A percentile compares a stretch with the other conserved stretches of the same genome.
Evolutionary conservation across 2,329 filamentous ascomycete species (phyloP).

Genomic region (Hypoxylon sp.): DNA sequence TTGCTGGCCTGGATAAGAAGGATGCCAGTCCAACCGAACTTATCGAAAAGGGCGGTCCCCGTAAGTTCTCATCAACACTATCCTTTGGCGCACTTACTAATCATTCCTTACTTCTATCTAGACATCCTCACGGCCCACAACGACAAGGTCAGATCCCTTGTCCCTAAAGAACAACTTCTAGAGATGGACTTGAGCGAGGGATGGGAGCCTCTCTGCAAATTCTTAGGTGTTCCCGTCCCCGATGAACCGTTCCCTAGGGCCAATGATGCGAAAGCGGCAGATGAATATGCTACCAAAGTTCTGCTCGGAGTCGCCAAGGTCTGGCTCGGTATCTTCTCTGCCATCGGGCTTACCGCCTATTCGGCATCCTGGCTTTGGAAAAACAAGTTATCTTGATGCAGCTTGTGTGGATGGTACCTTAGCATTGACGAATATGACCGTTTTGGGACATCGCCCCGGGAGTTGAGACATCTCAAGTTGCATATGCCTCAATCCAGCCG

Average conservation of each 20-base stretch:
- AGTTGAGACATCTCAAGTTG: not conserved
- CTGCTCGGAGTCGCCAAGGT: conserved; percentile 36
- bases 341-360: conserved; percentile 28
- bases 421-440: conserved; percentile 1
- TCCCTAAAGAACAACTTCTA: conserved; percentile 44
- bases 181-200: conserved; percentile 50
- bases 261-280: conserved; percentile 49
- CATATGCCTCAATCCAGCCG: not conserved
- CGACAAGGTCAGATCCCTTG: conserved; percentile 35
- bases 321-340: conserved; percentile 43
- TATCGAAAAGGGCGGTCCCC: conserved; percentile 38
- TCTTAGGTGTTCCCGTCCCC: conserved; percentile 45
- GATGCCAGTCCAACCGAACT: conserved; percentile 32
- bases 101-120: not conserved
- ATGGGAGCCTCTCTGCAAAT: conserved; percentile 49
- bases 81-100: conserved; percentile 7
- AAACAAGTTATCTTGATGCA: conserved; percentile 11
- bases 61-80: conserved; percentile 15
- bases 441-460: not conserved
- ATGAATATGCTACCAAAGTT: conserved; percentile 41
- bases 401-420: not conserved
- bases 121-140: conserved; percentile 41
- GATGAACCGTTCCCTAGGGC: conserved; percentile 46
- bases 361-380: conserved; percentile 27
- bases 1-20: conserved; percentile 37